phyloP scores from a whole-genome alignment of 345 rosid species.

The Salix udensis region DNA sequence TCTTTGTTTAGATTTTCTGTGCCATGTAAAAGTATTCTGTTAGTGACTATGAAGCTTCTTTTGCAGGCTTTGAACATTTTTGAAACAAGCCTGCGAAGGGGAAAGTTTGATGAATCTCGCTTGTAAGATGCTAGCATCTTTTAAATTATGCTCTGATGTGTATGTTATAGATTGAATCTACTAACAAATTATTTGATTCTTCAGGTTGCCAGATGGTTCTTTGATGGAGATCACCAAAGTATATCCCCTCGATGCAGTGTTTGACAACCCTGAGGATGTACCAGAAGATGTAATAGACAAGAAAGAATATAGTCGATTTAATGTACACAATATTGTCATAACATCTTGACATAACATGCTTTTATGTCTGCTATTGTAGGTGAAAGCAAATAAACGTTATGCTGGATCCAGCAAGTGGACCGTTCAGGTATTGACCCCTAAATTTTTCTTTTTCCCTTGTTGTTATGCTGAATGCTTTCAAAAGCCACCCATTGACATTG shows the following conservation, averaged over 20 bases:
- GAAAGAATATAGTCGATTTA: slow-evolving; percentile 1
- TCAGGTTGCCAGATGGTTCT: slow-evolving; percentile 90
- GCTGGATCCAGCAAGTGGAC: slow-evolving; percentile 96
- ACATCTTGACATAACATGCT: slow-evolving; percentile 1
- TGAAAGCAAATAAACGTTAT: slow-evolving; percentile 81
- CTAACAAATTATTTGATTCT: slow-evolving; percentile 14
- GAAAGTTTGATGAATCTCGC: slow-evolving; percentile 89
- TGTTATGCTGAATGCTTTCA: not conserved
- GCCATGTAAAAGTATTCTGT: not conserved
- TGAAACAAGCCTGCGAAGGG: slow-evolving; percentile 86
- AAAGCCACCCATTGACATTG: not conserved
- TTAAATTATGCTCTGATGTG: slow-evolving; percentile 1
- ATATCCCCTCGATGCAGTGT: slow-evolving; percentile 90
- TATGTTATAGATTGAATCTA: not conserved
- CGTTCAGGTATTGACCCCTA: slow-evolving; percentile 56
- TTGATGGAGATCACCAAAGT: slow-evolving; percentile 87
- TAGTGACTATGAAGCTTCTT: slow-evolving; percentile 25
- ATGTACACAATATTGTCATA: not conserved
- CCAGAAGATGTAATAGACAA: slow-evolving; percentile 81
- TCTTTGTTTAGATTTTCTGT: not conserved
- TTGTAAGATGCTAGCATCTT: slow-evolving; percentile 50
- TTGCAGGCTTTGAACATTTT: slow-evolving; percentile 87
- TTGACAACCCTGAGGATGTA: slow-evolving; percentile 72
- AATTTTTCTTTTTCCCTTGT: not conserved
- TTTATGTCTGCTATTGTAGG: slow-evolving; percentile 39